These are phyloP conservation scores for Lasiosphaeria ovina DNA, from an alignment of 495 filamentous ascomycete genomes.

Conservation along the genomic window DNA sequence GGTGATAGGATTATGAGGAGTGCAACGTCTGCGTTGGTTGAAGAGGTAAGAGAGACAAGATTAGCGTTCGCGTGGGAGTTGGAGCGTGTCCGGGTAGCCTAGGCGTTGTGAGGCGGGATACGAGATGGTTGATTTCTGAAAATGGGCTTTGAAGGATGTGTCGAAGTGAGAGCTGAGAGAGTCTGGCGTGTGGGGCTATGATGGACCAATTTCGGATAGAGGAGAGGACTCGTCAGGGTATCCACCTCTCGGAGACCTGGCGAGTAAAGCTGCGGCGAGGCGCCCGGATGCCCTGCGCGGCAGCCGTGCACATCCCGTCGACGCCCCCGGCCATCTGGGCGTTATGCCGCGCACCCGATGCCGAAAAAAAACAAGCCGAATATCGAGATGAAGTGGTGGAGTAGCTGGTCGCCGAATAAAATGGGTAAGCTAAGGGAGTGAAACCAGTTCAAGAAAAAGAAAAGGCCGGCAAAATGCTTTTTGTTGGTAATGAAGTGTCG, in stretches of 20 bases:
- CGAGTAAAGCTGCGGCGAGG: neutral
- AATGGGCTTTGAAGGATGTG: constrained; percentile 10
- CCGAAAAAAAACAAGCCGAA: too few species aligned
- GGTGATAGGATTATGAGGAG: neutral
- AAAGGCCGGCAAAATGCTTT: constrained; percentile 40
- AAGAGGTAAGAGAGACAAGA: constrained; percentile 18
- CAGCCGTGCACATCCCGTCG: neutral
- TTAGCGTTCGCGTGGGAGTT: constrained; percentile 17
- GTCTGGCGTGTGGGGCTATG: constrained; percentile 8
- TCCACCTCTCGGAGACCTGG: neutral
- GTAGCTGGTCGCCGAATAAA: constrained; percentile 22
- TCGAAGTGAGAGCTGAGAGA: constrained; percentile 15
- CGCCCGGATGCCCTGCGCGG: neutral
- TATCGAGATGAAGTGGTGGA: constrained; percentile 6
- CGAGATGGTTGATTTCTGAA: constrained; percentile 11
- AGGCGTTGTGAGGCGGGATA: constrained; percentile 15
- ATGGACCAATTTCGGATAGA: constrained; percentile 8
- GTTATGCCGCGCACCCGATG: neutral
- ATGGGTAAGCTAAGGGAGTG: constrained; percentile 29
- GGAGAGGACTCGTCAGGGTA: neutral
- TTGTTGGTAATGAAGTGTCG: constrained; percentile 39
- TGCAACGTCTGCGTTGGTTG: constrained; percentile 8
- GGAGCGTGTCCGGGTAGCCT: constrained; percentile 15
- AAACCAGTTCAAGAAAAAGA: constrained; percentile 35
- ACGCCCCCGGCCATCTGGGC: neutral